Percentiles rank a stretch among this genome's conserved stretches.
phyloP scores from a whole-genome alignment of 176 grass and related monocot species.

The Eremochloa ophiuroides region DNA sequence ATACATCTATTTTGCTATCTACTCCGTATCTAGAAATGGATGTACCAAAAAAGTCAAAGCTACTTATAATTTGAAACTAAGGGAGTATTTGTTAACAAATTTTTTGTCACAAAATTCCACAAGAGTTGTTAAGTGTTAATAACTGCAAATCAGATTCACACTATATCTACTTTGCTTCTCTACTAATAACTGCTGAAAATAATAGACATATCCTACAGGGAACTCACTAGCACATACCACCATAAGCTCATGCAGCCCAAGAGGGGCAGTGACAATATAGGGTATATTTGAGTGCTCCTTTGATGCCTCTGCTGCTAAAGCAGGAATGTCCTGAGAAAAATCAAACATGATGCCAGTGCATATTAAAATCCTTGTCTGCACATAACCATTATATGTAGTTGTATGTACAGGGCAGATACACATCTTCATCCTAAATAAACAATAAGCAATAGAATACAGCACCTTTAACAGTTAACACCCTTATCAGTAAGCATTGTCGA shows the following conservation, averaged over 20 bases:
- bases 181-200: background rate
- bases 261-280: conserved; percentile 75
- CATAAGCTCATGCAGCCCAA: conserved; percentile 94
- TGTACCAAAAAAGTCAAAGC: too few species aligned
- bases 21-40: too few species aligned
- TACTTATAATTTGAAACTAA: too few species aligned
- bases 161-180: conserved; percentile 1
- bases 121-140: background rate
- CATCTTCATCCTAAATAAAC: background rate
- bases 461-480: background rate
- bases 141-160: background rate
- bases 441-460: background rate
- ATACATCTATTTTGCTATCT: too few species aligned
- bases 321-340: conserved; percentile 76
- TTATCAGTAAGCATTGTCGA: too few species aligned
- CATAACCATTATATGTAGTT: background rate
- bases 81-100: background rate
- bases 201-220: background rate
- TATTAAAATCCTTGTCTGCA: background rate
- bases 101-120: background rate
- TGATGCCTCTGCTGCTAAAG: conserved; percentile 67
- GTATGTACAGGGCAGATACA: too few species aligned
- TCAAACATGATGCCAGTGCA: background rate
- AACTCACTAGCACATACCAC: conserved; percentile 55
- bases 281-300: conserved; percentile 67